Base-by-base conservation (phyloP, 495 filamentous ascomycete species). In the Pyrenula aspistea region DNA sequence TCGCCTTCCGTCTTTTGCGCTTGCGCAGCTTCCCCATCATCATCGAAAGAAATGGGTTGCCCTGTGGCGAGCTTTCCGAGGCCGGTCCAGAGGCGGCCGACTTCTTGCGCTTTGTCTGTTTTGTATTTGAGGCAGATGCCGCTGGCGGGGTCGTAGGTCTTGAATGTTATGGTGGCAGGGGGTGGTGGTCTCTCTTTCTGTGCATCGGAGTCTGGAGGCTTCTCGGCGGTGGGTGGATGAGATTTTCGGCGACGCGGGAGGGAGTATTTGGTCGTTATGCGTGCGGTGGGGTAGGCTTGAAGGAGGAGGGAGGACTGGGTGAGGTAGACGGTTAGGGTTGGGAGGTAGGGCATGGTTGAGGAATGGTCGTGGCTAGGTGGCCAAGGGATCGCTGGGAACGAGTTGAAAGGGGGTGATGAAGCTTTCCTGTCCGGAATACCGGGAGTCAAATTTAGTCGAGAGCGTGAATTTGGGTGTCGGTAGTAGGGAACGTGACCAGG, bases 81-180 rank as follows among this genome's bases (percentile, higher is more conserved):
- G 48, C 81, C 81, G 31, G 82, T 82, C 49, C 97, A 79, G 66
- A 97, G 68, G 31, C 93, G 73, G 1, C 83, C 81, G 2, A 98
- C 92, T 68, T 96, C 91, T 19, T 88, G 88, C n/a, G 84, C 85
- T 64, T 94, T 95, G 68, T 86, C 83, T 19, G 93, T 95, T 65
- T 80, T 79, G 73, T 96, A 98, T 70, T 96, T 95, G 31, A 98
- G 80, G 55, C 85, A 83, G 52, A 82, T 80, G 60, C 93, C 93
- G 12, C 85, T 84, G 24, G 69, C 69, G 0, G 93, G 88, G 69
- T 96, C 90, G 76, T 82, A 98, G 15, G 91, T 95, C 73, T 95
- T 97, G 24, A 97, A 75, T 0, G 79, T 85, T 24, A 98, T 82
- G 22, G 75, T 78, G 59, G 86, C 89, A 60, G 83, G 72, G 53